Evolutionary conservation across 2,329 filamentous ascomycete genomes (phyloP), one percentile per base, ranked within the genome.

Genomic region (Paraphoma chrysanthemicola): DNA sequence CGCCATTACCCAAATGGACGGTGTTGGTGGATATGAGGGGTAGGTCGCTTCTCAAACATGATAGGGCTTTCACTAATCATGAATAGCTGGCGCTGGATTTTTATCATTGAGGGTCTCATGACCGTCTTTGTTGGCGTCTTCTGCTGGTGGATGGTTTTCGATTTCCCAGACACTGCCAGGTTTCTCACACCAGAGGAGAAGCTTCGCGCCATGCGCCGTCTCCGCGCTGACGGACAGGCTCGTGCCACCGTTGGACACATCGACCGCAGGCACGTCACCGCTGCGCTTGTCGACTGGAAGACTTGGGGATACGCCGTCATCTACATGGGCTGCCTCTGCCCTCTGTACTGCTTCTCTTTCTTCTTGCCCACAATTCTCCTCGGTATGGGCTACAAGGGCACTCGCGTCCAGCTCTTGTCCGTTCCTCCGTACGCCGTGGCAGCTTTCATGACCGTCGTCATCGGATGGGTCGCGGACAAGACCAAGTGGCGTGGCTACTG

Each of bases 371-470:
- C 77, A 14, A 79, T 81, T 54, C 75, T 80, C 6, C 73, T 74
- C 45, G 77, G 72, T 30, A 73, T 76, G 73, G 73, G 84, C 5
- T 86, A 90, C 78, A 79, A 82, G 23, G 78, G 82, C 1, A 88
- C 89, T 5, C 83, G 78, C 29, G 86, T 89, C 0, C 90, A 94
- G 71, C 82, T 94, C 7, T 82, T 93, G 57, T 88, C 86, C 7
- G 90, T 93, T 0, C 90, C 91, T 0, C 90, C 91, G 0, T 94
- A 95, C 69, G 90, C 87, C 1, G 85, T 82, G 0, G 91, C 90
- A 0, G 89, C 89, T 1, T 67, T 90, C 2, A 64, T 93, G 29
- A 94, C 91, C 0, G 82, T 95, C 12, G 51, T 80, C 6, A 77
- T 93, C 33, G 91, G 93, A 0, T 93, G 87, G 68, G 76, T 91